Base-by-base conservation (phyloP, 2,329 filamentous ascomycete genomes). In the Emergomyces orientalis region DNA sequence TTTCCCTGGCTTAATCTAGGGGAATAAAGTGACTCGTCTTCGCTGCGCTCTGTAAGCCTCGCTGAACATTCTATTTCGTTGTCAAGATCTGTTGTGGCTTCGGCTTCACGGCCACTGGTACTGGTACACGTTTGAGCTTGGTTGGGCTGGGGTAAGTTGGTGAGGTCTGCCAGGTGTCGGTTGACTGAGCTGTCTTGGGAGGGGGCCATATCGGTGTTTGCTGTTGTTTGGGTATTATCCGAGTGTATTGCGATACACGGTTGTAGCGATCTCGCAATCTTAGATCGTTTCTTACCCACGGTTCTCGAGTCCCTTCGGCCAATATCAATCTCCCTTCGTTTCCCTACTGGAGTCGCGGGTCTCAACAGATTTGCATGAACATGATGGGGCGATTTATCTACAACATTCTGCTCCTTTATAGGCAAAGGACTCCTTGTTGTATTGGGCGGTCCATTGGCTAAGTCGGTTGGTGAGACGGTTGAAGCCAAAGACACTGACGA, bases 401-500 rank as follows among this genome's bases (percentile, higher is more conserved):
- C 7, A 45, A 27, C 2, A 9, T 13, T n/a, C 17, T 34, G 57
- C 8, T 49, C 27, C 22, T 14, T n/a, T 8, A 1, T 30, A 59
- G 9, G 3, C 17, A 47, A 45, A 27, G 25, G 8, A 2, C 25
- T 49, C 39, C 32, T 17, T 8, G 27, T 1, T 43, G 32, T 27
- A 59, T 22, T 25, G 17, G 25, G 3, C 14, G 41, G 25, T 9
- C 3, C 17, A 49, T 34, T 22, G 9, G 14, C 13, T 32, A 59
- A 2, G 6, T 47, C 17, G 8, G 1, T 45, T 9, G 25, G 49
- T 11, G 34, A 41, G 39, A 45, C 7, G 43, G 19, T 22, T 22
- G 39, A 59, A n/a, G 27, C 27, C 25, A 30, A 27, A 7, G 57
- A 59, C 25, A 45, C 54, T 39, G 57, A 52, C 14, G 63, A 66